Evolutionary conservation across 1,139 yeast genomes (phyloP), one percentile per base, ranked within the genome.

Genomic region (Blastobotrys capitulatus): DNA sequence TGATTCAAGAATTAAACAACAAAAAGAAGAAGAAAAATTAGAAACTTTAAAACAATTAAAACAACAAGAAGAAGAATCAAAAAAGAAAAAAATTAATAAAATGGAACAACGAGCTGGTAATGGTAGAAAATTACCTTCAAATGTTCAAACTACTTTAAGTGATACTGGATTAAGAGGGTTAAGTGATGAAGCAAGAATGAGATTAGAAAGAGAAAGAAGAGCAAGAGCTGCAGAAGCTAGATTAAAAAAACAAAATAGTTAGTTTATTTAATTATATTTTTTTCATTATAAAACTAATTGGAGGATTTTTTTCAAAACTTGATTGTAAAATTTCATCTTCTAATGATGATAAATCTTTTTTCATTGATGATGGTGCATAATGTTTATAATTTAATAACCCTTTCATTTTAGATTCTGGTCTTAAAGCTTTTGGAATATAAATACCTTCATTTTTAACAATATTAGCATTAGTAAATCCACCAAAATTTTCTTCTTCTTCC

Each of bases 151-250:
- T 1, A 42, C 67, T 64, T 29, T 50, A 20, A 40, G 52, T 45
- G 55, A 60, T 44, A 38, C 56, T 12, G 60, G 60, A 6, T 51
- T 60, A 20, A 51, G 64, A 3, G 75, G 74, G 0, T 64, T 83
- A 49, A 71, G 77, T 10, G 90, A 83, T 1, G 87, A 82, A 38
- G 96, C 90, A 56, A 77, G 79, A 60, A 75, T 76, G 76, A 77
- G 82, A 60, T 68, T 92, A 31, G 89, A 90, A 84, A 78, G 98
- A 54, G 98, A 92, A 60, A 90, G 92, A 62, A 73, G 98, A 49
- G 97, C 97, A 0, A 75, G 97, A 53, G 99, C 99, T 0, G 97
- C 96, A 0, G 97, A 92, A 64, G 96, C 94, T 0, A 75, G 99
- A 58, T 64, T 90, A 61, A 70, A 68, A 42, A 46, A 62, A 53